These are phyloP conservation scores for Mycena polygramma DNA, from an alignment of 768 basidiomycete genomes.

Conservation along the genomic window DNA sequence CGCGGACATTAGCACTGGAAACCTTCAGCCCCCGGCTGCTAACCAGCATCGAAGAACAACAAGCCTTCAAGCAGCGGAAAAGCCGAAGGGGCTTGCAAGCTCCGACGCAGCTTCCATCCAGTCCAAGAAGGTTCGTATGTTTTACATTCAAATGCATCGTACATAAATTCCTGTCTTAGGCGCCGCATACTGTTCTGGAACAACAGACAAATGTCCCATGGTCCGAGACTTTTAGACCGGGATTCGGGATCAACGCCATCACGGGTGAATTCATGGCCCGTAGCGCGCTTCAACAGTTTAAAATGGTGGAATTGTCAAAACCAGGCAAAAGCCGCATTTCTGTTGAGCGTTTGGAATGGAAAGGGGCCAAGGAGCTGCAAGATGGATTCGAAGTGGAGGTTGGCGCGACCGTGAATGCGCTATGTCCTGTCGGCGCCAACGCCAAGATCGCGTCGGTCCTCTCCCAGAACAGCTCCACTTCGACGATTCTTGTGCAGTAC, in stretches of 20 bases:
- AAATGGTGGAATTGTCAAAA: slow-evolving; percentile 13
- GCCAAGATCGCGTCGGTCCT: slow-evolving; percentile 34
- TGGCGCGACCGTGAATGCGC: slow-evolving; percentile 38
- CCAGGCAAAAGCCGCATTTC: slow-evolving; percentile 28
- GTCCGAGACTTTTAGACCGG: slow-evolving; percentile 33
- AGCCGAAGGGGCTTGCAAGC: not conserved
- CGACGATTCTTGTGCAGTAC: slow-evolving; percentile 38
- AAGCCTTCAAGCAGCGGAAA: slow-evolving; percentile 1
- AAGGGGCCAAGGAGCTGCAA: slow-evolving; percentile 28
- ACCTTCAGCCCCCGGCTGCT: not conserved
- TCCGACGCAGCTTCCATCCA: not conserved
- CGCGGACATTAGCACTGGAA: too few relatives aligned
- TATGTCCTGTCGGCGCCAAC: slow-evolving; percentile 28
- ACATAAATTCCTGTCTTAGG: not conserved
- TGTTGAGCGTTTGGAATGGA: slow-evolving; percentile 36
- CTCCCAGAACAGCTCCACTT: slow-evolving; percentile 30
- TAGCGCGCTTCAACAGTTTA: slow-evolving; percentile 29
- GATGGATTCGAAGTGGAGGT: slow-evolving; percentile 36
- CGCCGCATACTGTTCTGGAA: slow-evolving; percentile 25
- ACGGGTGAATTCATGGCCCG: slow-evolving; percentile 38
- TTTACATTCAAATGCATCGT: not conserved
- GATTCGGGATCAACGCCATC: slow-evolving; percentile 37
- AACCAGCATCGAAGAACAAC: not conserved
- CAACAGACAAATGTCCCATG: slow-evolving; percentile 35
- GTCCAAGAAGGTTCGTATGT: not conserved